Base-by-base conservation (phyloP, 176 grass and related monocot genomes). In the Oryza meyeriana region DNA sequence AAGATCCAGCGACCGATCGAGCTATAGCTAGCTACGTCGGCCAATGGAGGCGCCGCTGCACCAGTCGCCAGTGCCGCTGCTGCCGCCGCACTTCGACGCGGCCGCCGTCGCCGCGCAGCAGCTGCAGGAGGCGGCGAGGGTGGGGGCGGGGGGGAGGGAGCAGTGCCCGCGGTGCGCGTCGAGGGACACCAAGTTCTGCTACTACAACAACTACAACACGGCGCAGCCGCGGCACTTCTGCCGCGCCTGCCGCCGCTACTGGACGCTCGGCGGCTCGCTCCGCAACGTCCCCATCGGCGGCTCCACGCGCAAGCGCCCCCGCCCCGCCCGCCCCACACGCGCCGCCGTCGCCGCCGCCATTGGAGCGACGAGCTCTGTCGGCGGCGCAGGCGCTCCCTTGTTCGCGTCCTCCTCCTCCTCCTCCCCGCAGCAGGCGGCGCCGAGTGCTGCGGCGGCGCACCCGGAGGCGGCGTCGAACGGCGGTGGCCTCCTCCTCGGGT, bases 181-280 rank as follows among this genome's bases (percentile, higher is more conserved):
- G 48, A 74, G 89, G 61, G 93, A 94, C 87, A 97, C 94, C 73
- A 97, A 97, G 81, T 97, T 97, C 55, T 97, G 91, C 83, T 97
- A 97, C 88, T 97, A 91, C 91, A 97, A 97, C 84, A 97, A 97
- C 87, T 93, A 97, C 81, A 93, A 91, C 35, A 78, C 93, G 14
- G 83, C 88, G 11, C 94, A 97, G 81, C 94, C 94, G 17, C 88
- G 94, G 24, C 91, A 97, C 84, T 93, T 97, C 86, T 97, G 94
- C 64, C 92, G 92, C 6, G 86, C 85, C 2, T 98, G 95, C 83
- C 95, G 95, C 71, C 92, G 95, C 57, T 98, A 98, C 88, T 98
- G 92, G 95, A 98, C 95, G 0, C 90, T 79, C 35, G 95, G 95
- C 41, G 95, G 95, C 39, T 83, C 92, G 44, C 85, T 94, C 70